A percentile compares a stretch with the other conserved stretches of the same genome.
These are phyloP conservation scores for Lactarius tabidus DNA, from an alignment of 768 basidiomycete genomes.

Conservation along the genomic window DNA sequence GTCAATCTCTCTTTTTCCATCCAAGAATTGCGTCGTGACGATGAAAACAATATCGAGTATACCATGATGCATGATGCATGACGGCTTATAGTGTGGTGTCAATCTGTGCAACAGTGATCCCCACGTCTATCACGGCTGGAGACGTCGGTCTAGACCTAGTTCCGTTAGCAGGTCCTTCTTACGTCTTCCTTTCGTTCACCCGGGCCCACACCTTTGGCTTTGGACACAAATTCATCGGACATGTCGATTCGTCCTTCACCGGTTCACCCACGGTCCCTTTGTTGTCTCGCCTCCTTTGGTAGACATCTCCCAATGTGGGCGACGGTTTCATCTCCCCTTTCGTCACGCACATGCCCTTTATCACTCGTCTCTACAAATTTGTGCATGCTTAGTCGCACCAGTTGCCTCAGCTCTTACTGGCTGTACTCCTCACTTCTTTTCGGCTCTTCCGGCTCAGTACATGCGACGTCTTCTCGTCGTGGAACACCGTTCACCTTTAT, in stretches of 20 bases:
- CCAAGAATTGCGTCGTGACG: constrained; percentile 58
- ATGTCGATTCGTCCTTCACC: constrained; percentile 64
- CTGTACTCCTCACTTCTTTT: constrained; percentile 60
- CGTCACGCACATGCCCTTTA: background rate
- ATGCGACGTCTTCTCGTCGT: constrained; percentile 72
- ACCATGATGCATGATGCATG: background rate
- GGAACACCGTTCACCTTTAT: constrained; percentile 65
- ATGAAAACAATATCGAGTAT: constrained; percentile 57
- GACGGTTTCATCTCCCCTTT: constrained; percentile 38
- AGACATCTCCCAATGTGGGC: constrained; percentile 60
- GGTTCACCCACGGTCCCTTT: constrained; percentile 34
- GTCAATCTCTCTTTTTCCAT: constrained; percentile 42
- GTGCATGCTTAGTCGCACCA: background rate
- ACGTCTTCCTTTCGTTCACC: constrained; percentile 35
- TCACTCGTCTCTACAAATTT: background rate
- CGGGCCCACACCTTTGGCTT: constrained; percentile 32
- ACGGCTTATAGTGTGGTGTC: constrained; percentile 48
- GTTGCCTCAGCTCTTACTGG: constrained; percentile 53
- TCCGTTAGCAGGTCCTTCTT: constrained; percentile 5
- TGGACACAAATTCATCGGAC: constrained; percentile 78
- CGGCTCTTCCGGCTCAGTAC: constrained; percentile 76
- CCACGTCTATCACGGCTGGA: constrained; percentile 66
- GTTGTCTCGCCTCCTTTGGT: constrained; percentile 40
- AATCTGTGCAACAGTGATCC: constrained; percentile 73
- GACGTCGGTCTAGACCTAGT: constrained; percentile 40